These are phyloP conservation scores for Verbascum thapsus DNA, from an alignment of 257 asterid species.

Conservation along the genomic window DNA sequence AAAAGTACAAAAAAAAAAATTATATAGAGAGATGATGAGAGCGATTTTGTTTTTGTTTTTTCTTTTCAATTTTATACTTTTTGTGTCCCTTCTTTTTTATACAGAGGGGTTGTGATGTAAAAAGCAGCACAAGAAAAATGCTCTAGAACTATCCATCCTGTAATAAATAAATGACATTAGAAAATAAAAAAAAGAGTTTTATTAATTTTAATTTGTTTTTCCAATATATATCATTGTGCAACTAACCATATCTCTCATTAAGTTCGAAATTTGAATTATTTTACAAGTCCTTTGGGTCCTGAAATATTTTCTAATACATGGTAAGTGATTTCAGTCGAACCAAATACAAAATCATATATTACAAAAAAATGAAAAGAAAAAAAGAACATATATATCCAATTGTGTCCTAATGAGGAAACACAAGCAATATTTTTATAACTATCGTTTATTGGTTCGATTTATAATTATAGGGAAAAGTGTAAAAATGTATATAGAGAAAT, in stretches of 20 bases:
- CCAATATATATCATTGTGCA: neutral
- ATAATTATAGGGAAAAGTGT: conserved; percentile 25
- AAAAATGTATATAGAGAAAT: conserved; percentile 23
- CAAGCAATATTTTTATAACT: conserved; percentile 11
- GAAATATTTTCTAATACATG: no score
- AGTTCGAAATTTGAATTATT: no score
- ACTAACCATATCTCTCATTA: no score
- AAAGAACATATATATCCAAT: conserved; percentile 3
- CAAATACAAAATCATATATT: no score
- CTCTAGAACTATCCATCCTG: conserved; percentile 28
- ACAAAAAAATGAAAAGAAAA: neutral
- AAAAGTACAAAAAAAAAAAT: conserved; percentile 36
- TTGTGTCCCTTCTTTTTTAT: conserved; percentile 27
- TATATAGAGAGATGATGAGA: conserved; percentile 33
- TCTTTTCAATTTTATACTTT: neutral
- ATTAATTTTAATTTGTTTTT: neutral
- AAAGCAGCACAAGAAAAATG: conserved; percentile 20
- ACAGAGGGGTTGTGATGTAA: conserved; percentile 39
- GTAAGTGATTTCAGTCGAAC: no score
- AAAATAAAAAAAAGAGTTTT: neutral
- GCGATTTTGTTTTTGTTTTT: conserved; percentile 9
- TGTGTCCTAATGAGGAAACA: conserved; percentile 34
- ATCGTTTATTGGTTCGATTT: neutral
- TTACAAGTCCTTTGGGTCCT: no score
- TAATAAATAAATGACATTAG: conserved; percentile 31